Conservation (phyloP, 2,329 filamentous ascomycete species). For the Sclerotinia trifoliorum region DNA sequence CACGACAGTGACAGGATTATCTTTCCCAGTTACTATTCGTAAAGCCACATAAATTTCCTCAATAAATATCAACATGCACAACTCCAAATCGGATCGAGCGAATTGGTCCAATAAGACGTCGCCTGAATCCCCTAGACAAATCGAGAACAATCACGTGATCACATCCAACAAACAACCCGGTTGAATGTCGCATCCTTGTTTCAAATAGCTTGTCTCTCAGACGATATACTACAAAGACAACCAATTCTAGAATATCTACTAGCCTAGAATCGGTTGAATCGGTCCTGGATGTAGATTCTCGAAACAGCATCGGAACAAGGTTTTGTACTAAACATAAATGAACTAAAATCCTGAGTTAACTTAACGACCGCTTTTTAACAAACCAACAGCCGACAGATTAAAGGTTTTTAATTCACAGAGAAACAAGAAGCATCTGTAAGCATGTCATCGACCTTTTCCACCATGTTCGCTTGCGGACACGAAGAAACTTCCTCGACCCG, state of each 20-base stretch:
- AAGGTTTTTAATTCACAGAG: neutral
- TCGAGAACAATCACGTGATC: neutral
- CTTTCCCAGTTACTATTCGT: no score
- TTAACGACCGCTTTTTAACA: neutral
- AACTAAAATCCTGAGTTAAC: neutral
- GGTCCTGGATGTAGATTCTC: fast-evolving
- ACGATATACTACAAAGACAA: neutral
- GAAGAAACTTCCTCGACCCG: neutral
- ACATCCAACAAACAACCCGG: fast-evolving
- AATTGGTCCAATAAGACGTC: neutral
- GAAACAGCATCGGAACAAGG: slow-evolving; percentile 1
- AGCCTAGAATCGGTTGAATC: no score
- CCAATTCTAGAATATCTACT: neutral
- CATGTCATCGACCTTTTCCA: neutral
- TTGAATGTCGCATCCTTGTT: neutral
- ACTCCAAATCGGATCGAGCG: no score
- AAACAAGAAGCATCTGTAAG: neutral
- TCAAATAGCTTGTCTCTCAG: neutral
- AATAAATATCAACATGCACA: neutral
- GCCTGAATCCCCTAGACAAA: neutral
- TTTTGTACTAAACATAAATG: neutral
- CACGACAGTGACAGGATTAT: no score
- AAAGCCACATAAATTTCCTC: no score
- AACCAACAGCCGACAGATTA: neutral
- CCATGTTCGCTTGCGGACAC: slow-evolving; percentile 5